phyloP scores from a whole-genome alignment of 2,329 filamentous ascomycete genomes.

The Cadophora gregata region DNA sequence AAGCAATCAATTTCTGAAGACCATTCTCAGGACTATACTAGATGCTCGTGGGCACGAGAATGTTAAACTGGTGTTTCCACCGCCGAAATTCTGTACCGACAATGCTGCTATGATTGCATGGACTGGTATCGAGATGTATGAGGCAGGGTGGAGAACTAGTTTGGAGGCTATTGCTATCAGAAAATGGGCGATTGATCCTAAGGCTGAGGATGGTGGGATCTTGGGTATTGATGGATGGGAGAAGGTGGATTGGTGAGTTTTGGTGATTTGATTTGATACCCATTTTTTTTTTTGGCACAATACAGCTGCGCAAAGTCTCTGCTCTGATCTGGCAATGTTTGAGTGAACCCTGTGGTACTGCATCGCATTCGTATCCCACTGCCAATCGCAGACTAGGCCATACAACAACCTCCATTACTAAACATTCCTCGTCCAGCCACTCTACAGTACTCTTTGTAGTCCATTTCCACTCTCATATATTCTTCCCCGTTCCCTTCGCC shows the following conservation, averaged over 20 bases:
- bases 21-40: conserved; percentile 64
- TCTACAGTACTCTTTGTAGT: too few relatives aligned
- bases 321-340: neutral
- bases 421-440: too few relatives aligned
- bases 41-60: conserved; percentile 68
- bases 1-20: conserved; percentile 78
- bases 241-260: neutral
- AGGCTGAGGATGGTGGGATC: conserved; percentile 67
- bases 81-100: conserved; percentile 81
- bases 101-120: conserved; percentile 98
- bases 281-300: neutral
- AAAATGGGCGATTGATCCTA: conserved; percentile 77
- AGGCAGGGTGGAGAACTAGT: conserved; percentile 72
- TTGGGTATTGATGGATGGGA: conserved; percentile 63
- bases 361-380: too few relatives aligned
- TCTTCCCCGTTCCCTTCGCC: too few relatives aligned
- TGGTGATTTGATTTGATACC: neutral
- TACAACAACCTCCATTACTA: too few relatives aligned
- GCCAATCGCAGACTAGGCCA: too few relatives aligned
- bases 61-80: conserved; percentile 75
- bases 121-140: conserved; percentile 91
- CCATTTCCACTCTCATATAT: too few relatives aligned
- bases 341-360: too few relatives aligned
- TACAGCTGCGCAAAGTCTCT: neutral
- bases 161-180: conserved; percentile 64